A percentile compares a stretch with the other conserved stretches of the same genome.
phyloP scores from a whole-genome alignment of 495 filamentous ascomycete genomes.

The Cudoniella acicularis region DNA sequence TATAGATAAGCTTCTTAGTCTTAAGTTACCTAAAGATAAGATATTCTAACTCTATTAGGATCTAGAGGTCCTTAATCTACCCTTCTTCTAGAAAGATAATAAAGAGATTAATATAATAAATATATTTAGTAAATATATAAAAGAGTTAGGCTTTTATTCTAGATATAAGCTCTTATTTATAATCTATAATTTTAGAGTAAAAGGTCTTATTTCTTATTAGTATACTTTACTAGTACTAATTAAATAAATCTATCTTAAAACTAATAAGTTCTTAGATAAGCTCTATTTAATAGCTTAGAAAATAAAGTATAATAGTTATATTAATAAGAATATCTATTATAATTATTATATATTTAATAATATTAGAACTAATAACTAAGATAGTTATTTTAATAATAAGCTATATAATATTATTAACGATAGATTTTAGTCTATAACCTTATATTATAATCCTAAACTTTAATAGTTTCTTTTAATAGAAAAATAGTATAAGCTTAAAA shows the following conservation, averaged over 20 bases:
- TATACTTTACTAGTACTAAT: conserved; percentile 14
- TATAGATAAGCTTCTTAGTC: not conserved
- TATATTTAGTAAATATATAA: not conserved
- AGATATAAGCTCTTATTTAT: conserved; percentile 1
- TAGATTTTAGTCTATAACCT: conserved; percentile 19
- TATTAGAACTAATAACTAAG: conserved; percentile 19
- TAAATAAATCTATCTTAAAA: conserved; percentile 6
- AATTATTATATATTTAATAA: conserved; percentile 23
- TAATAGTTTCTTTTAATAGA: conserved; percentile 22
- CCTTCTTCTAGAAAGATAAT: not conserved
- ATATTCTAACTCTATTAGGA: not conserved
- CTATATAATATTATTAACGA: conserved; percentile 19
- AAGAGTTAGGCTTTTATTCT: not conserved
- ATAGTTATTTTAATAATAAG: conserved; percentile 19
- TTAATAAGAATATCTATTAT: conserved; percentile 14
- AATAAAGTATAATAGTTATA: conserved; percentile 23
- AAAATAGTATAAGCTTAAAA: conserved; percentile 22
- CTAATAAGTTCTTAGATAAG: conserved; percentile 21
- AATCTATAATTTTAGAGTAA: conserved; percentile 23
- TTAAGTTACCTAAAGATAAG: not conserved
- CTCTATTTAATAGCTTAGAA: conserved; percentile 22
- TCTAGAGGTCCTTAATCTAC: not conserved
- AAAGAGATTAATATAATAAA: not conserved
- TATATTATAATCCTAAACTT: conserved; percentile 24
- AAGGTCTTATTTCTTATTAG: conserved; percentile 21